A percentile compares a stretch with the other conserved stretches of the same genome.
phyloP scores from a whole-genome alignment of 2,329 filamentous ascomycete genomes.

The Fusarium dlaminii region DNA sequence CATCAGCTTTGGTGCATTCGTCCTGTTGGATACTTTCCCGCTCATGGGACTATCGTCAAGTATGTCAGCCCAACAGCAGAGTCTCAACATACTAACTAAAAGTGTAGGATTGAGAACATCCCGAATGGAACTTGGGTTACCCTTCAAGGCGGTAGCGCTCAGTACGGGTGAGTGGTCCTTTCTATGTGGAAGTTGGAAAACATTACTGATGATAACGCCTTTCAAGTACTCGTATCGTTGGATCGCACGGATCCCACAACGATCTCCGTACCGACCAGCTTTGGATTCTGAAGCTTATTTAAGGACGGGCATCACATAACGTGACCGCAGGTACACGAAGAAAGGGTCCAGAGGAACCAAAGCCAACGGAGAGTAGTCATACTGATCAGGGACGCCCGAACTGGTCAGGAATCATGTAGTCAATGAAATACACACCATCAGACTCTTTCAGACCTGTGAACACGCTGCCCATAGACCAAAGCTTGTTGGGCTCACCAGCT shows the following conservation, averaged over 20 bases:
- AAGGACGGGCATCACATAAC: not conserved
- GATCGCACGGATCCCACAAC: not conserved
- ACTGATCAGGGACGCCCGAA: not conserved
- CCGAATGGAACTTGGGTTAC: not conserved
- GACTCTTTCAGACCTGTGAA: not conserved
- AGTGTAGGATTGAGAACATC: not conserved
- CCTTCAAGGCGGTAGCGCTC: not conserved
- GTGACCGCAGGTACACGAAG: not conserved
- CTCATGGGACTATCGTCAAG: not conserved
- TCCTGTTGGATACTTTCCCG: not conserved
- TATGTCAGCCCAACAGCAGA: accelerated
- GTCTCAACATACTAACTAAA: accelerated
- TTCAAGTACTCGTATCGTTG: not conserved
- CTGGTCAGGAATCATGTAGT: not conserved
- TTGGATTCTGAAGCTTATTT: not conserved
- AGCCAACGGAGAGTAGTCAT: not conserved
- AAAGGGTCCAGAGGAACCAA: accelerated
- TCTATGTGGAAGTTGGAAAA: accelerated
- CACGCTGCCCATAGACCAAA: too few relatives aligned
- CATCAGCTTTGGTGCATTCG: not conserved
- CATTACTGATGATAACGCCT: not conserved
- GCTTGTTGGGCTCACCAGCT: not conserved
- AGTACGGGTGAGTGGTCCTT: not conserved
- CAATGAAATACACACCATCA: not conserved
- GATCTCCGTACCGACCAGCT: not conserved